phyloP scores from a whole-genome alignment of 768 basidiomycete genomes.

The Dendrothele bispora region DNA sequence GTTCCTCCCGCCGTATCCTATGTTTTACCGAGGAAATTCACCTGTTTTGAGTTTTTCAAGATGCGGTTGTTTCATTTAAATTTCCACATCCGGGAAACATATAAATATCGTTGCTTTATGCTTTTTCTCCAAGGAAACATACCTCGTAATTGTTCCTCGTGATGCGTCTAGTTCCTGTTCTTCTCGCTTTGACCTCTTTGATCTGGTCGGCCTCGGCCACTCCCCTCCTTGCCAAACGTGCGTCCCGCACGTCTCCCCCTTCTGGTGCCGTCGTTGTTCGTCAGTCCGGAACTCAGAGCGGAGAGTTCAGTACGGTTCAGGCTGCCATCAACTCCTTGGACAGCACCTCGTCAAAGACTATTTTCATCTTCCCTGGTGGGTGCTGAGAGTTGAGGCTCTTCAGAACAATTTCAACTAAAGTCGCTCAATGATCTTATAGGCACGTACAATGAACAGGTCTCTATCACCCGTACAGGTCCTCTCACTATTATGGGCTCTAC shows the following conservation, averaged over 20 bases:
- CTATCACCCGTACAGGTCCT: slow-evolving; percentile 14
- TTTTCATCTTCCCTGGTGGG: slow-evolving; percentile 24
- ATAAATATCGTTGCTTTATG: too few species aligned
- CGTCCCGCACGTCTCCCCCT: slow-evolving; percentile 16
- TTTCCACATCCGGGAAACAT: too few species aligned
- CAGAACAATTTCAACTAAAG: not conserved
- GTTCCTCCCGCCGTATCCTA: too few species aligned
- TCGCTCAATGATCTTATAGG: not conserved
- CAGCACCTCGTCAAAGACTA: slow-evolving; percentile 11
- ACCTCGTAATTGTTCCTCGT: too few species aligned
- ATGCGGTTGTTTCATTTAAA: too few species aligned
- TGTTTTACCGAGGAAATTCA: too few species aligned
- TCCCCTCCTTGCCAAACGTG: not conserved
- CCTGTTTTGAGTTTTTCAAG: too few species aligned
- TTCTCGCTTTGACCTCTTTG: not conserved
- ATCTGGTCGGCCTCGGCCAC: not conserved
- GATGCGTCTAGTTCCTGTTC: too few species aligned
- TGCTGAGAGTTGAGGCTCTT: not conserved
- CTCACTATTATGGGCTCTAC: slow-evolving; percentile 16
- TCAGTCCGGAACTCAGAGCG: slow-evolving; percentile 19
- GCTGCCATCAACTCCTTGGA: slow-evolving; percentile 23
- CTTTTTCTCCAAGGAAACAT: too few species aligned
- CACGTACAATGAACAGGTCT: slow-evolving; percentile 28
- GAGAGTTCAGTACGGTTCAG: slow-evolving; percentile 25
- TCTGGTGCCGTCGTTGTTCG: slow-evolving; percentile 27